Evolutionary conservation across 2,329 filamentous ascomycete genomes (phyloP).

Genomic region (Trichoderma afroharzianum): DNA sequence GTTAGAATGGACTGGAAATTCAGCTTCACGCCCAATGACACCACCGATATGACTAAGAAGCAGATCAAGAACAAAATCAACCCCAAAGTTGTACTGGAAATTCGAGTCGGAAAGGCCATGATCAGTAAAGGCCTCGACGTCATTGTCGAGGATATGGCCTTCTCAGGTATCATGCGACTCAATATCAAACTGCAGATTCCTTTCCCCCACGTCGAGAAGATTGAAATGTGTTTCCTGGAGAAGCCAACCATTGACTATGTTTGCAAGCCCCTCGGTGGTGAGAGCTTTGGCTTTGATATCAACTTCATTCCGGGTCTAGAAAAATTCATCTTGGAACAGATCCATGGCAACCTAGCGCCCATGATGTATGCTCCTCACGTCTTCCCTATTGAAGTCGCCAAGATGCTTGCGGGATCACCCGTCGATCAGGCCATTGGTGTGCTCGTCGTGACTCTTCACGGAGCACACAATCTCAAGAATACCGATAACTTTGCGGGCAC

Average conservation of each 20-base stretch:
- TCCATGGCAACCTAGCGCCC: constrained; percentile 86
- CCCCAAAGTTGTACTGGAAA: constrained; percentile 92
- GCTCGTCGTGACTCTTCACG: constrained; percentile 84
- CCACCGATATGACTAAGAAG: constrained; percentile 80
- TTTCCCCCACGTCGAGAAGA: constrained; percentile 90
- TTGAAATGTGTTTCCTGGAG: constrained; percentile 93
- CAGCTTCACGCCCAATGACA: constrained; percentile 96
- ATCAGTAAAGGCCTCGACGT: constrained; percentile 96
- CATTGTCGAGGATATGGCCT: constrained; percentile 97
- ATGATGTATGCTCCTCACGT: constrained; percentile 99
- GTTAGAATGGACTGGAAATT: constrained; percentile 99
- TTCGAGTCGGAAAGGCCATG: constrained; percentile 91
- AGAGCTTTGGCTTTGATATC: constrained; percentile 95
- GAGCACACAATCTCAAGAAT: constrained; percentile 90
- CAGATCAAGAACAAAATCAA: constrained; percentile 96
- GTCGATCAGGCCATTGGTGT: constrained; percentile 97
- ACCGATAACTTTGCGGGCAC: constrained; percentile 89
- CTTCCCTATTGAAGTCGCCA: constrained; percentile 96
- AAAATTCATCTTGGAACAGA: constrained; percentile 90
- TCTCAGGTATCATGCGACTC: constrained; percentile 90
- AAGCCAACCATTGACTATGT: constrained; percentile 91
- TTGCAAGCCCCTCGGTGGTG: constrained; percentile 94
- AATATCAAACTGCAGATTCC: constrained; percentile 97
- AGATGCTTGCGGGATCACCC: constrained; percentile 91
- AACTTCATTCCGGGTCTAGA: constrained; percentile 97